A percentile compares a stretch with the other conserved stretches of the same genome.
These are phyloP conservation scores for Epichloe bromicola DNA, from an alignment of 2,329 filamentous ascomycete species.

Conservation along the genomic window DNA sequence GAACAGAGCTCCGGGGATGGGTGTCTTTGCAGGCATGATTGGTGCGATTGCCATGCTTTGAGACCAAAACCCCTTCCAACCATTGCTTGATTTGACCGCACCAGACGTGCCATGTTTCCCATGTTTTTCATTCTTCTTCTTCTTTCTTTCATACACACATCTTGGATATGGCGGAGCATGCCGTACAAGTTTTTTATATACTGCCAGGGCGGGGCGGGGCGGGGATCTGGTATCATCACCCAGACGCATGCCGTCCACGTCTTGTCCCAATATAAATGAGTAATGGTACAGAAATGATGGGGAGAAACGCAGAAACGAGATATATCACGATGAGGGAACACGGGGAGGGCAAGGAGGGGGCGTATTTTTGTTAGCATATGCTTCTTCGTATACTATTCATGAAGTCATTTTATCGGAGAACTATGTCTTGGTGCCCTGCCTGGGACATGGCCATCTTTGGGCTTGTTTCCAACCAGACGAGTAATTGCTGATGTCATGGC, in stretches of 20 bases:
- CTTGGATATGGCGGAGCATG: not conserved
- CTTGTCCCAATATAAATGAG: not conserved
- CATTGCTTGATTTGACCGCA: not conserved
- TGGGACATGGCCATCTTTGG: too few species aligned
- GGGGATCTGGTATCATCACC: too few species aligned
- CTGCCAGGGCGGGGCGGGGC: not conserved
- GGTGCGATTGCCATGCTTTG: slow-evolving; percentile 8
- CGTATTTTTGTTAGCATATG: too few species aligned
- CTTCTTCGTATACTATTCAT: not conserved
- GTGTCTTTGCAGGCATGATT: slow-evolving; percentile 12
- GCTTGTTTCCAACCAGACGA: too few species aligned
- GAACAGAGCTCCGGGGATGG: slow-evolving; percentile 21
- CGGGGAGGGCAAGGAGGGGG: not conserved
- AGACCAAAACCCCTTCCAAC: not conserved
- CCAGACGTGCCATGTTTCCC: not conserved
- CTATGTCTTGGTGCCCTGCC: too few species aligned
- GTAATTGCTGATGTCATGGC: too few species aligned
- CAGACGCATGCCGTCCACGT: not conserved
- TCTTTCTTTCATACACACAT: not conserved
- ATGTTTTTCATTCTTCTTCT: not conserved
- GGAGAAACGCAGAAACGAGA: not conserved
- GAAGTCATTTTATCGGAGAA: too few species aligned
- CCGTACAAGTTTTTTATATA: not conserved
- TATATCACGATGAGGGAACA: not conserved
- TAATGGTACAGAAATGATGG: not conserved